These are phyloP conservation scores for Leccinum truebloodii DNA, from an alignment of 768 basidiomycete species.

Conservation along the genomic window DNA sequence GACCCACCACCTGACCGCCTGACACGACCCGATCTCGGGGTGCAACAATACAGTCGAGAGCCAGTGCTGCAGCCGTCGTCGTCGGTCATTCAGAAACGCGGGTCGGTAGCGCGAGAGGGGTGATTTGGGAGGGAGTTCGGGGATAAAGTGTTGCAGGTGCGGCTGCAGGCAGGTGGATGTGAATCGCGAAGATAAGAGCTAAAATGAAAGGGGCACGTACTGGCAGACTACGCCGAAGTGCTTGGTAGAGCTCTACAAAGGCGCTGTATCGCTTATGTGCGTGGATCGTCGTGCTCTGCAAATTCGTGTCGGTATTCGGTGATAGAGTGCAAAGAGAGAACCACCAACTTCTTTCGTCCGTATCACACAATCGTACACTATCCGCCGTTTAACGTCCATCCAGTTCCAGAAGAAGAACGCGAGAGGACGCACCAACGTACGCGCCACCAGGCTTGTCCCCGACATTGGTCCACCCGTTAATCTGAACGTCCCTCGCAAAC, in stretches of 20 bases:
- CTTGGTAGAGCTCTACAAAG: constrained; percentile 54
- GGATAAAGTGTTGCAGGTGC: constrained; percentile 49
- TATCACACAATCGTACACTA: constrained; percentile 72
- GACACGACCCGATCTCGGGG: constrained; percentile 66
- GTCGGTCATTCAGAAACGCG: constrained; percentile 64
- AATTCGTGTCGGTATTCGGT: background rate
- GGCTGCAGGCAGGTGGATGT: constrained; percentile 31
- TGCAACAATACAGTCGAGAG: constrained; percentile 63
- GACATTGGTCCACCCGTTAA: constrained; percentile 72
- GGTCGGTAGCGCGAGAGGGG: constrained; percentile 67
- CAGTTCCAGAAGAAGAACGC: background rate
- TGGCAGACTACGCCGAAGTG: constrained; percentile 52
- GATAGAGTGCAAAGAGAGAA: background rate
- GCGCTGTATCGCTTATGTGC: constrained; percentile 67
- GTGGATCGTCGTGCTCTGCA: constrained; percentile 61
- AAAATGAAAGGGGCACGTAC: constrained; percentile 35
- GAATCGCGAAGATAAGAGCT: background rate
- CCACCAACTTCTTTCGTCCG: constrained; percentile 56
- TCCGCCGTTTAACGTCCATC: background rate
- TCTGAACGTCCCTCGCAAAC: constrained; percentile 66
- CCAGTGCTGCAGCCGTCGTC: constrained; percentile 65
- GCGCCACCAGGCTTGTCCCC: constrained; percentile 65
- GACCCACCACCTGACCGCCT: constrained; percentile 63
- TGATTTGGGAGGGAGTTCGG: constrained; percentile 66
- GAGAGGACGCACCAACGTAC: constrained; percentile 54